These are phyloP conservation scores for Malassezia caprae DNA, from an alignment of 1,284 basidiomycete species.

Conservation along the genomic window DNA sequence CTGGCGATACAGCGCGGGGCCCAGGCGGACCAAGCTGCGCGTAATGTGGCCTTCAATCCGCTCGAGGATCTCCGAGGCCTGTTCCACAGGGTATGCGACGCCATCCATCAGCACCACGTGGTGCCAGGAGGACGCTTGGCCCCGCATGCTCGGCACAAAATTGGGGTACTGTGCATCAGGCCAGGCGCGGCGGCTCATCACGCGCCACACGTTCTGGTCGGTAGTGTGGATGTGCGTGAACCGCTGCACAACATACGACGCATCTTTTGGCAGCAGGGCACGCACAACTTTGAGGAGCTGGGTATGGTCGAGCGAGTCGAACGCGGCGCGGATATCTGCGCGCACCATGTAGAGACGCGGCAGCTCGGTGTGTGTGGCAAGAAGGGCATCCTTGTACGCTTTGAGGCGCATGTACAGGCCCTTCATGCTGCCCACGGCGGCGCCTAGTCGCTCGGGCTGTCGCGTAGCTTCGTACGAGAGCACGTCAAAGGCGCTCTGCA, in stretches of 20 bases:
- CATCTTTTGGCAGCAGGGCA: constrained; percentile 2
- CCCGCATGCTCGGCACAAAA: constrained; percentile 53
- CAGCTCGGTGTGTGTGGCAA: background rate
- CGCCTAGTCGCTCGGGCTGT: constrained; percentile 20
- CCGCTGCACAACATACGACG: constrained; percentile 35
- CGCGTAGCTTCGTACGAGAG: constrained; percentile 31
- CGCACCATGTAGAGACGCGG: constrained; percentile 72
- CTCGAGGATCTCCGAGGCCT: constrained; percentile 58
- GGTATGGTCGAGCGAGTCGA: constrained; percentile 87
- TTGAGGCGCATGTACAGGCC: constrained; percentile 39
- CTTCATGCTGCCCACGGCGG: constrained; percentile 49
- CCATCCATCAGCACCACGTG: constrained; percentile 77
- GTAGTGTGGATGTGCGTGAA: constrained; percentile 28
- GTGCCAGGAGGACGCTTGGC: constrained; percentile 55
- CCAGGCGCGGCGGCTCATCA: constrained; percentile 23
- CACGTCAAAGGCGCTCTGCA: constrained; percentile 57
- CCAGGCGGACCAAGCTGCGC: constrained; percentile 67
- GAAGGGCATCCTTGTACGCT: constrained; percentile 17
- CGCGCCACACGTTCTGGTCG: constrained; percentile 9
- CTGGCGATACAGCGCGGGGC: constrained; percentile 67
- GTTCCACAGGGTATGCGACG: constrained; percentile 58
- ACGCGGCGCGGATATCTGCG: constrained; percentile 86
- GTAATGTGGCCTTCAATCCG: constrained; percentile 79
- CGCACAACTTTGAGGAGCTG: constrained; percentile 56
- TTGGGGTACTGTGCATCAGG: constrained; percentile 60